A percentile compares a stretch with the other conserved stretches of the same genome.
Conservation (phyloP, 306 rosid genomes). For the Glycine tomentella region DNA sequence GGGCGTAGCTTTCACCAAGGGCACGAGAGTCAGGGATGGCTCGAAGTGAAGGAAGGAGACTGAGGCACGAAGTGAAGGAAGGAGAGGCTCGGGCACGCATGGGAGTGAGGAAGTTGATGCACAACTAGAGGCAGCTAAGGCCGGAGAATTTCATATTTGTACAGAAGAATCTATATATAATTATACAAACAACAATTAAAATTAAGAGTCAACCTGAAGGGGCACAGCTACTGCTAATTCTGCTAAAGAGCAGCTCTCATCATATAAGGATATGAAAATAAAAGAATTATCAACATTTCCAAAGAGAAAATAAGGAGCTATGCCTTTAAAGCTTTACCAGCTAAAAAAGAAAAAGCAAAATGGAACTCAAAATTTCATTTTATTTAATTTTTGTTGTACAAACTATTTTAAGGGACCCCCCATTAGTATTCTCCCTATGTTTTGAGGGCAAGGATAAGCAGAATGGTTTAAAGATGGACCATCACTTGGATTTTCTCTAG, state of each 20-base stretch:
- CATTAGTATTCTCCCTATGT: slow-evolving; percentile 82
- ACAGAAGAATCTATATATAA: slow-evolving; percentile 66
- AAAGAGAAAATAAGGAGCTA: no score
- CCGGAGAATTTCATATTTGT: slow-evolving; percentile 76
- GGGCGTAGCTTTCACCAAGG: no score
- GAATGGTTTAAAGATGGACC: slow-evolving; percentile 70
- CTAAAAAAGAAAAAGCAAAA: slow-evolving; percentile 52
- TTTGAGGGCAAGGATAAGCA: slow-evolving; percentile 75
- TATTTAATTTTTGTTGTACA: background rate
- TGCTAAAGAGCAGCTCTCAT: no score
- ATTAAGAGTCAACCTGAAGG: slow-evolving; percentile 52
- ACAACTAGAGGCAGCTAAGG: no score
- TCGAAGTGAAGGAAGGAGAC: no score
- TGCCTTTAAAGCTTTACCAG: slow-evolving; percentile 47
- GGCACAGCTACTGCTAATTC: slow-evolving; percentile 51
- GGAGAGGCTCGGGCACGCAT: no score
- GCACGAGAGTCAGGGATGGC: no score
- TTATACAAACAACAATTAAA: slow-evolving; percentile 63
- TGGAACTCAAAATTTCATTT: slow-evolving; percentile 42
- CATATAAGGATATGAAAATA: no score
- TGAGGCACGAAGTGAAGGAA: no score
- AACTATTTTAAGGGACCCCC: slow-evolving; percentile 79
- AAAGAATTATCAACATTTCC: no score
- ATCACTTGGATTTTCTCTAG: no score
- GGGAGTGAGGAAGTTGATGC: no score